Evolutionary conservation across 1,139 yeast species (phyloP), one percentile per base, ranked within the genome.

Genomic region (Candida sojae): DNA sequence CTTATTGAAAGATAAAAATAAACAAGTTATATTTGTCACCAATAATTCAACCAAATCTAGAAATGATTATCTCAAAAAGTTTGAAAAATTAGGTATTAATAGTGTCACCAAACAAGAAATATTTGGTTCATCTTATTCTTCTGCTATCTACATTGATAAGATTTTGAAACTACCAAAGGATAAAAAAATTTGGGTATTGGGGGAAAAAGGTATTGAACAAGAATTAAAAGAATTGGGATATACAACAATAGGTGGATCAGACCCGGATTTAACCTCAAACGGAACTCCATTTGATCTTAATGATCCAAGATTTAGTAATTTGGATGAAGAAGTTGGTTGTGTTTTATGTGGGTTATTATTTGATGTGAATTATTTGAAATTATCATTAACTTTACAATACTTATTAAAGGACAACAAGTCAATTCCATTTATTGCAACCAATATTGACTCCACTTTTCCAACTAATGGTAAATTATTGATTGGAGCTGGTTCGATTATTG

Each of bases 21-120:
- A 93, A 64, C 80, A 84, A 47, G 75, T 90, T 44, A 77, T 91
- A 43, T 93, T 93, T 67, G 99, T 95, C 32, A 92, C 99, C 46
- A 93, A 93, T 74, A 93, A 93, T 69, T 89, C 97, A 13, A 89
- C 97, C 33, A 93, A 93, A 66, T 86, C 97, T 2, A 76, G 99
- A 53, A 67, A 71, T 44, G 86, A 86, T 44, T 93, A 95, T 65
- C 77, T 88, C 42, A 70, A 75, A 54, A 95, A 93, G 68, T 90
- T 93, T 62, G 77, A 73, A 12, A 80, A 83, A 49, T 79, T 89
- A 51, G 98, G 97, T 1, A 78, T 92, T 48, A 59, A 64, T 5
- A 77, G 73, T 2, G 84, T 88, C 30, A 70, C 74, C 13, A 83
- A 83, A 60, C 83, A 82, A 41, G 96, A 92, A 62, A 83, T 93